phyloP scores from a whole-genome alignment of 805 yeast species.

The Candida insectalens region DNA sequence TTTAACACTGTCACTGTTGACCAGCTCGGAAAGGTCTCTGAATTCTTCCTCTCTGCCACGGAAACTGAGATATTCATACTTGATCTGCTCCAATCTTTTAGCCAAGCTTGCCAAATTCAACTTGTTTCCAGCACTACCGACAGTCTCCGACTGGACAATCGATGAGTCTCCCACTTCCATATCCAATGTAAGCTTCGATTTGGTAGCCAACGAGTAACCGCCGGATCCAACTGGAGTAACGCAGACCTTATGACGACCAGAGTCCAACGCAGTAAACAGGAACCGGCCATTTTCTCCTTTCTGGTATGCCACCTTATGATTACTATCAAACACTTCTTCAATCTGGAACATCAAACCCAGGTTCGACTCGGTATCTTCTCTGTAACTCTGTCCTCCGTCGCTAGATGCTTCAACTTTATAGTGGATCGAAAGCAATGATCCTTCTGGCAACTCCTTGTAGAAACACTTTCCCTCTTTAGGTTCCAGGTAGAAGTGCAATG shows the following conservation, averaged over 20 bases:
- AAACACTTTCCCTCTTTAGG: constrained; percentile 48
- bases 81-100: constrained; percentile 46
- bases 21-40: constrained; percentile 68
- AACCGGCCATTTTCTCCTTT: constrained; percentile 50
- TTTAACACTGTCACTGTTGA: constrained; percentile 60
- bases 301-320: constrained; percentile 70
- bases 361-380: constrained; percentile 3
- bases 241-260: constrained; percentile 83
- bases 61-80: constrained; percentile 55
- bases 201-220: constrained; percentile 33
- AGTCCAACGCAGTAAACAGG: constrained; percentile 71
- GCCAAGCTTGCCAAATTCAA: constrained; percentile 15
- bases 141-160: constrained; percentile 29
- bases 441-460: constrained; percentile 42
- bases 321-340: constrained; percentile 69
- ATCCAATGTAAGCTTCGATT: constrained; percentile 55
- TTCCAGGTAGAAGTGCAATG: constrained; percentile 40
- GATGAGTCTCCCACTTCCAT: constrained; percentile 56
- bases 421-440: constrained; percentile 38
- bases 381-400: constrained; percentile 4
- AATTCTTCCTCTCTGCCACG: constrained; percentile 63
- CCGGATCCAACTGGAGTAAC: constrained; percentile 31
- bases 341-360: constrained; percentile 16
- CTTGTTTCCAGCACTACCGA: background rate
- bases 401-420: constrained; percentile 36